These are phyloP conservation scores for Fusarium pininemorale DNA, from an alignment of 2,329 filamentous ascomycete species.

Conservation along the genomic window DNA sequence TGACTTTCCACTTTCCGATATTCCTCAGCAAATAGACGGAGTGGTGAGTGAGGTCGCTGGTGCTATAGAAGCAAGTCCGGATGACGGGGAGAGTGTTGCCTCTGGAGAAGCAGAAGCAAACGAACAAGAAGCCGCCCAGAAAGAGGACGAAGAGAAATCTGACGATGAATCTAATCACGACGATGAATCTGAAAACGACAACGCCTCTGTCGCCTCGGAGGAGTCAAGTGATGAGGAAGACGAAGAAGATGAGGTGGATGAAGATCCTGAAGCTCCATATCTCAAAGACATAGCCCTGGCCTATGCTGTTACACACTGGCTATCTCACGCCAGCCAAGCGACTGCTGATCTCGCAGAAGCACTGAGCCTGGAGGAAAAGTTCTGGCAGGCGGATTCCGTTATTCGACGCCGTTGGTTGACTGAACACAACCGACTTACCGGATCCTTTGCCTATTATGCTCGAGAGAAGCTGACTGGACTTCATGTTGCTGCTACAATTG, in stretches of 20 bases:
- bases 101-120: not conserved
- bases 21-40: not conserved
- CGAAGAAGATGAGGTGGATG: constrained; percentile 23
- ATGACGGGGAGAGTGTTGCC: constrained; percentile 10
- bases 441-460: constrained; percentile 44
- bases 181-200: not conserved
- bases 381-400: constrained; percentile 50
- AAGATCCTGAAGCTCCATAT: constrained; percentile 43
- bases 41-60: not conserved
- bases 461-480: constrained; percentile 47
- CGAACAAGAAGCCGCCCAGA: not conserved
- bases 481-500: constrained; percentile 51
- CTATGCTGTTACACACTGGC: constrained; percentile 54
- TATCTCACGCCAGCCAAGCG: constrained; percentile 53
- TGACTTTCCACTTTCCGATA: constrained; percentile 34
- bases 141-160: constrained; percentile 9
- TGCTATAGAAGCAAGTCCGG: not conserved
- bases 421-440: constrained; percentile 46
- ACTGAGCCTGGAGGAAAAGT: constrained; percentile 49
- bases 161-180: not conserved
- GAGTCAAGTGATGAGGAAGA: constrained; percentile 3
- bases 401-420: constrained; percentile 52
- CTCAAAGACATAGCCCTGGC: constrained; percentile 41
- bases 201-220: not conserved
- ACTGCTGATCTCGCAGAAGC: constrained; percentile 54